These are phyloP conservation scores for Nemania bipapillata DNA, from an alignment of 2,329 filamentous ascomycete species.

Conservation along the genomic window DNA sequence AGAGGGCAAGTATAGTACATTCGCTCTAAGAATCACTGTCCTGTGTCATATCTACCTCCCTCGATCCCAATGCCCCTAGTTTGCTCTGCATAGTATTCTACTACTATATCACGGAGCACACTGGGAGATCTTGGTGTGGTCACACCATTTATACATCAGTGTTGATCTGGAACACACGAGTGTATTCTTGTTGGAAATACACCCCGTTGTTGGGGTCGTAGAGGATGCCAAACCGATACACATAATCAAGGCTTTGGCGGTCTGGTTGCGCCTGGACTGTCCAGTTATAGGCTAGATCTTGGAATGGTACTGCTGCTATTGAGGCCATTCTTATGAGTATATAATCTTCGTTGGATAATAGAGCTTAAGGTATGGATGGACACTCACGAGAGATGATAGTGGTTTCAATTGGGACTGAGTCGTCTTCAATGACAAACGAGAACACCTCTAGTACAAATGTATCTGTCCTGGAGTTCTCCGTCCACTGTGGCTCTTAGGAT, in stretches of 20 bases:
- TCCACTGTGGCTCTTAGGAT: not conserved
- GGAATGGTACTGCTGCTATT: not conserved
- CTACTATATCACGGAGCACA: too few relatives aligned
- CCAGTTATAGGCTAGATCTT: constrained; percentile 5
- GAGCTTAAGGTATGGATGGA: not conserved
- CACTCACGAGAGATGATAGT: not conserved
- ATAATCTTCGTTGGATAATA: not conserved
- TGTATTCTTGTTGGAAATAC: constrained; percentile 1
- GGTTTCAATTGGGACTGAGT: not conserved
- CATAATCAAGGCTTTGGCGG: not conserved
- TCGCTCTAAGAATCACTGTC: not conserved
- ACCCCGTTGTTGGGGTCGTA: not conserved
- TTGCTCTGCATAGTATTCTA: not conserved
- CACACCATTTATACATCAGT: not conserved
- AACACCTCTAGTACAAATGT: constrained; percentile 6
- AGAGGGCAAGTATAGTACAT: too few relatives aligned
- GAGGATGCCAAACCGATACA: constrained; percentile 1
- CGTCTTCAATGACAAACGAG: not conserved
- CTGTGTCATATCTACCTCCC: not conserved
- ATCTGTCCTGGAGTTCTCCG: not conserved
- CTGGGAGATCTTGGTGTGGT: not conserved
- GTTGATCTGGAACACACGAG: constrained; percentile 3
- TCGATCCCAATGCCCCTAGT: not conserved
- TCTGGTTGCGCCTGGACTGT: not conserved
- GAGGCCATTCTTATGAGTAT: not conserved